A percentile compares a stretch with the other conserved stretches of the same genome.
Conservation (phyloP, 805 yeast species). For the Lipomyces spencermartinsiae region DNA sequence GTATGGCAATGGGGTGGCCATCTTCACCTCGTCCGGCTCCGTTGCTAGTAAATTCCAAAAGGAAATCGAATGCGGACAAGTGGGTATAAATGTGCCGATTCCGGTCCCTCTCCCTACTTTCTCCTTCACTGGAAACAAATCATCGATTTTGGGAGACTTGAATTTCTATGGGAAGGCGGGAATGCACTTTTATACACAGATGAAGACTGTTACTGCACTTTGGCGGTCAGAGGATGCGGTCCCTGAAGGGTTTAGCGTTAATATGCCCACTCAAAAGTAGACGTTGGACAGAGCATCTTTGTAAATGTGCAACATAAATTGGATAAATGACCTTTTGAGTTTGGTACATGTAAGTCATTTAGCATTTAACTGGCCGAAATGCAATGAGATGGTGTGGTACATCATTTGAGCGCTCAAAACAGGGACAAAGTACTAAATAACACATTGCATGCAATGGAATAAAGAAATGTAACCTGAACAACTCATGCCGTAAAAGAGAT, state of each 20-base stretch:
- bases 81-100: constrained; percentile 78
- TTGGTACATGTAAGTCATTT: too few relatives aligned
- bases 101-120: constrained; percentile 85
- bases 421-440: too few relatives aligned
- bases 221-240: constrained; percentile 65
- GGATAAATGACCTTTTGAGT: too few relatives aligned
- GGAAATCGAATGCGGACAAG: constrained; percentile 75
- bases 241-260: constrained; percentile 61
- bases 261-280: constrained; percentile 66
- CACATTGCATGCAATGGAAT: neutral
- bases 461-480: neutral
- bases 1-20: constrained; percentile 75
- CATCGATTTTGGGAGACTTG: constrained; percentile 77
- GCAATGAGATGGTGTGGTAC: too few relatives aligned
- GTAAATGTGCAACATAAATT: constrained; percentile 8
- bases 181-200: constrained; percentile 70
- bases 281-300: too few relatives aligned
- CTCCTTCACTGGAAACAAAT: constrained; percentile 78
- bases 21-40: constrained; percentile 73
- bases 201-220: constrained; percentile 72
- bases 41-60: constrained; percentile 73
- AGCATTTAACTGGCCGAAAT: too few relatives aligned
- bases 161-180: constrained; percentile 84
- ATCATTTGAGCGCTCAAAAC: too few relatives aligned
- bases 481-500: too few relatives aligned